Percentiles rank a stretch among this genome's conserved stretches.
phyloP scores from a whole-genome alignment of 305 asterid species.

The Striga hermonthica region DNA sequence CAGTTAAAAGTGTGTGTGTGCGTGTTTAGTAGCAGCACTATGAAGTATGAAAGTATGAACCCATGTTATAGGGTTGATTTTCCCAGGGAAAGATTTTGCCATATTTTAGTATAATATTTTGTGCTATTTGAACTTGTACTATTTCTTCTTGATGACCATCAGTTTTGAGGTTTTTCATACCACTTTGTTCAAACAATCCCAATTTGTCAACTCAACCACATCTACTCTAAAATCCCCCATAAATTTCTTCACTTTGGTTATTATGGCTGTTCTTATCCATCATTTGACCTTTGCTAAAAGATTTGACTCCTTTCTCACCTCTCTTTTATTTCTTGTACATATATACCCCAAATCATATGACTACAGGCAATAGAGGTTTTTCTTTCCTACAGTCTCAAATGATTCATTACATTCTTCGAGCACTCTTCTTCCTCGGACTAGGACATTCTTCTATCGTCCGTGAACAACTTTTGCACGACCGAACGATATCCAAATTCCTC shows the following conservation, averaged over 20 bases:
- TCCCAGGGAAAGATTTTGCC: too few species aligned
- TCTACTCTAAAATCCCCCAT: too few species aligned
- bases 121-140: too few species aligned
- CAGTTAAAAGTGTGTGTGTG: too few species aligned
- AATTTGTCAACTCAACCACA: not conserved
- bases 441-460: not conserved
- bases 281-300: constrained; percentile 5
- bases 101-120: too few species aligned
- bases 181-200: not conserved
- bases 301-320: not conserved
- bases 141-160: too few species aligned
- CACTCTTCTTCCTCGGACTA: constrained; percentile 25
- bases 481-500: not conserved
- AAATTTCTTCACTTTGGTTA: not conserved
- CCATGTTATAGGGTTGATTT: too few species aligned
- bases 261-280: constrained; percentile 12
- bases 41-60: too few species aligned
- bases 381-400: not conserved
- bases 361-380: not conserved
- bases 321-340: not conserved
- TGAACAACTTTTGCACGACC: not conserved
- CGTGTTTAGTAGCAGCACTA: too few species aligned
- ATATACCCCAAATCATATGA: not conserved
- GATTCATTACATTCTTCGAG: constrained; percentile 20
- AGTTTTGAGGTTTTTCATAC: not conserved